Base-by-base conservation (phyloP, 805 yeast species). In the Spathaspora passalidarum region DNA sequence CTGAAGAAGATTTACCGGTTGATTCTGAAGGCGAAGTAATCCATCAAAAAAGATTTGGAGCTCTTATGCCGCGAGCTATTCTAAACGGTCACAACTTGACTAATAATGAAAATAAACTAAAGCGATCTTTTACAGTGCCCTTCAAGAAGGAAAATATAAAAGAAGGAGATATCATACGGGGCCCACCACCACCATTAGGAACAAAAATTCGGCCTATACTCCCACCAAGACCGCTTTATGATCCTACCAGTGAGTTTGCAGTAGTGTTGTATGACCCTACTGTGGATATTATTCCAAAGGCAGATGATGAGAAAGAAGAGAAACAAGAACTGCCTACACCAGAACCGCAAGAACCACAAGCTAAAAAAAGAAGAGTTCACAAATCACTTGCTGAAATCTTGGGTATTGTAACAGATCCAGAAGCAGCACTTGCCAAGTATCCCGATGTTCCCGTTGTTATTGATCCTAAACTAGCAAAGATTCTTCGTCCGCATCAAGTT, bases 201-300 rank as follows among this genome's bases (percentile, higher is more conserved):
- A 89, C 90, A 47, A 79, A 85, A 50, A 78, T 85, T 32, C 79
- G 81, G 50, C 77, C 81, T 1, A 72, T 79, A 1, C 66, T 88
- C 44, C 86, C 88, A n/a, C 96, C 98, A 3, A 70, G 90, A 47
- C 95, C 99, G 1, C 72, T 94, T n/a, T 95, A 92, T 61, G 99
- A 94, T 66, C 99, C 99, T 0, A 76, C 84, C 38, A 90, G 85
- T 49, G 97, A 94, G 61, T 83, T 88, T 56, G 97, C 99, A 2
- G 88, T 94, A 45, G 97, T 94, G 1, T 71, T 94, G 38, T 94
- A 89, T 59, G 99, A 94, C 63, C 99, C 99, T 0, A 88, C 98
- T 0, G 84, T 92, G 2, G 98, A 94, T 59, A 77, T 55, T 20
- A 56, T 70, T 32, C 73, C 73, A 2, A 57, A 55, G 21, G 46